Percentiles rank a stretch among this genome's conserved stretches.
These are phyloP conservation scores for Boeremia exigua DNA, from an alignment of 2,329 filamentous ascomycete genomes.

Conservation along the genomic window DNA sequence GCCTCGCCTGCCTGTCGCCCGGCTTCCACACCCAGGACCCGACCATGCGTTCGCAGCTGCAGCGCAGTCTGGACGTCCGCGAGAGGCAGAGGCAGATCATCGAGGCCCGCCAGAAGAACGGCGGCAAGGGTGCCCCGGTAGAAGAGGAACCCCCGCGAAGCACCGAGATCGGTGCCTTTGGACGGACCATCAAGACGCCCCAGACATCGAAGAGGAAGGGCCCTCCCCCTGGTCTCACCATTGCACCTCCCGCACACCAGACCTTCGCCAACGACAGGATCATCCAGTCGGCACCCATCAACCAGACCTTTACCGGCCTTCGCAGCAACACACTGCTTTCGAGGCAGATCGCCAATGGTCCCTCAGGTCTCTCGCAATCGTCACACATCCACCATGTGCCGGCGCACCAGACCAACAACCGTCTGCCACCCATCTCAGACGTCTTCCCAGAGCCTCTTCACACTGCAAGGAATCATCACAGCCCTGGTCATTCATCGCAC, in stretches of 20 bases:
- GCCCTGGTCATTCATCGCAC: conserved; percentile 68
- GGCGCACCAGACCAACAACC: conserved; percentile 87
- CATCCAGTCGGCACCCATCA: conserved; percentile 92
- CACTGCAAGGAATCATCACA: conserved; percentile 57
- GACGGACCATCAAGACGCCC: conserved; percentile 67
- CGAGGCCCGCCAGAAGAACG: conserved; percentile 85
- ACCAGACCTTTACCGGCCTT: conserved; percentile 93
- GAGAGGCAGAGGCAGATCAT: conserved; percentile 96
- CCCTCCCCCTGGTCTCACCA: conserved; percentile 87
- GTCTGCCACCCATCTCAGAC: conserved; percentile 90
- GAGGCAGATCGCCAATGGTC: conserved; percentile 79
- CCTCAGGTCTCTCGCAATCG: conserved; percentile 80
- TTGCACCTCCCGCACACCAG: conserved; percentile 90
- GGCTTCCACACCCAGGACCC: conserved; percentile 97
- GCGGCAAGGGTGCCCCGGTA: conserved; percentile 54
- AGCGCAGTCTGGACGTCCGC: conserved; percentile 89
- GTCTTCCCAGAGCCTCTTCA: conserved; percentile 85
- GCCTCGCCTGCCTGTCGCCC: conserved; percentile 90
- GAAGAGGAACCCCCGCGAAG: conserved; percentile 39
- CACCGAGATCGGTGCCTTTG: conserved; percentile 51
- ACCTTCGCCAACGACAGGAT: conserved; percentile 93
- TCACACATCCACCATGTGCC: conserved; percentile 92
- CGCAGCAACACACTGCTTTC: conserved; percentile 69
- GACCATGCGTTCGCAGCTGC: conserved; percentile 93
- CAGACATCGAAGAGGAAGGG: conserved; percentile 75